A percentile compares a stretch with the other conserved stretches of the same genome.
Conservation (phyloP, 2,329 filamentous ascomycete genomes). For the Ceratocystis smalleyi region DNA sequence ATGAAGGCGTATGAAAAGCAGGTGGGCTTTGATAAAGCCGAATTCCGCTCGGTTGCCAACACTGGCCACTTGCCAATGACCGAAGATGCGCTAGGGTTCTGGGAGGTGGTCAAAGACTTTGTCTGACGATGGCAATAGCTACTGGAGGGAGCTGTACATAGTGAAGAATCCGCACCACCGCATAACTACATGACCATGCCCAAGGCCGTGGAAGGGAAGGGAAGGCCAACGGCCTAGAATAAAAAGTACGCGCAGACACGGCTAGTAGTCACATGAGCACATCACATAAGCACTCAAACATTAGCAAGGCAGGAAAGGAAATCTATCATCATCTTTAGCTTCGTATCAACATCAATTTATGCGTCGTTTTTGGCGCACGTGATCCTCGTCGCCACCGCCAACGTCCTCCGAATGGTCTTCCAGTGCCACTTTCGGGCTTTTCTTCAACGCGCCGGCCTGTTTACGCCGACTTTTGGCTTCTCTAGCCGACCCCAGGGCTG, state of each 20-base stretch:
- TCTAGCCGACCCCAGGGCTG: background rate
- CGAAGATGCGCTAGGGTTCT: conserved; percentile 55
- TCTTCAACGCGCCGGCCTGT: background rate
- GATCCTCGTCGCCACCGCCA: background rate
- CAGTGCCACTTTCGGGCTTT: background rate
- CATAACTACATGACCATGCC: background rate
- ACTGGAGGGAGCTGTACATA: background rate
- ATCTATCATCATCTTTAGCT: background rate
- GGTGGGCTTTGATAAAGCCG: conserved; percentile 39
- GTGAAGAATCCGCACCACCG: background rate
- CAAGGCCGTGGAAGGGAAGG: background rate
- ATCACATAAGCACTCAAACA: conserved; percentile 4
- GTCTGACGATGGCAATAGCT: conserved; percentile 25
- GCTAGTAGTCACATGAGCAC: background rate
- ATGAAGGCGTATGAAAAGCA: conserved; percentile 58
- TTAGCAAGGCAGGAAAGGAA: background rate
- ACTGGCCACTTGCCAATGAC: conserved; percentile 77
- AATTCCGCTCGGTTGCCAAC: conserved; percentile 49
- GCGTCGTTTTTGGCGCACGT: background rate
- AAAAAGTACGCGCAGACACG: no score
- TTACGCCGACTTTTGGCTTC: background rate
- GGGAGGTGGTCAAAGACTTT: conserved; percentile 45
- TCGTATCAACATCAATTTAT: background rate
- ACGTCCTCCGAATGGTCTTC: background rate
- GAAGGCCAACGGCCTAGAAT: background rate